Evolutionary conservation across 345 rosid genomes (phyloP).

Genomic region (Corchorus olitorius): DNA sequence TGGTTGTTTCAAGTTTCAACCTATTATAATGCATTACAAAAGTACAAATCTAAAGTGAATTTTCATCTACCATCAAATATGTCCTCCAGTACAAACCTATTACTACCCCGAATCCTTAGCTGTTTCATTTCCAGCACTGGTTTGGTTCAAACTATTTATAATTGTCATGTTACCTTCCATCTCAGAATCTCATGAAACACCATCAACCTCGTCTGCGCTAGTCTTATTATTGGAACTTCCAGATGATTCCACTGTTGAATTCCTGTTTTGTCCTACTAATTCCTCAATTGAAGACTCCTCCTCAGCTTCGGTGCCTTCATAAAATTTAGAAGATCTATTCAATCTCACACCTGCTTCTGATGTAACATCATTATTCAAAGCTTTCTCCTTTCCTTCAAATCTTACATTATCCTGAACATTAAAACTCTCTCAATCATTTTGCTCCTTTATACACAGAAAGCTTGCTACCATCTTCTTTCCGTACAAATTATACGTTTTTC

Average conservation of each 20-base stretch:
- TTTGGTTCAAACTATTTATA: slow-evolving; percentile 32
- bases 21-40: too few relatives aligned
- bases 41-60: too few relatives aligned
- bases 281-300: slow-evolving; percentile 25
- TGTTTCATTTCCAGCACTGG: slow-evolving; percentile 27
- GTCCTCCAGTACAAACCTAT: too few relatives aligned
- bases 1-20: too few relatives aligned
- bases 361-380: slow-evolving; percentile 29
- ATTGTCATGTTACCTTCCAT: slow-evolving; percentile 21
- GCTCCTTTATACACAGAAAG: too few relatives aligned
- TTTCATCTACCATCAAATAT: too few relatives aligned
- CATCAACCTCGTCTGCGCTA: slow-evolving; percentile 25
- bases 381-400: slow-evolving; percentile 27
- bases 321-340: slow-evolving; percentile 26
- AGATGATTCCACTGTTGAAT: slow-evolving; percentile 2
- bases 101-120: slow-evolving; percentile 14
- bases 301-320: slow-evolving; percentile 19
- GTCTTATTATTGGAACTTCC: slow-evolving; percentile 19
- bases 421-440: too few relatives aligned
- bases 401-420: not conserved
- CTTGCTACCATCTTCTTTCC: too few relatives aligned
- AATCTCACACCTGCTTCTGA: slow-evolving; percentile 19
- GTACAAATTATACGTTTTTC: too few relatives aligned
- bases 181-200: slow-evolving; percentile 25
- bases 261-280: slow-evolving; percentile 17